phyloP scores from a whole-genome alignment of 352 stramenopile species.

The Globisporangium camurandrum region DNA sequence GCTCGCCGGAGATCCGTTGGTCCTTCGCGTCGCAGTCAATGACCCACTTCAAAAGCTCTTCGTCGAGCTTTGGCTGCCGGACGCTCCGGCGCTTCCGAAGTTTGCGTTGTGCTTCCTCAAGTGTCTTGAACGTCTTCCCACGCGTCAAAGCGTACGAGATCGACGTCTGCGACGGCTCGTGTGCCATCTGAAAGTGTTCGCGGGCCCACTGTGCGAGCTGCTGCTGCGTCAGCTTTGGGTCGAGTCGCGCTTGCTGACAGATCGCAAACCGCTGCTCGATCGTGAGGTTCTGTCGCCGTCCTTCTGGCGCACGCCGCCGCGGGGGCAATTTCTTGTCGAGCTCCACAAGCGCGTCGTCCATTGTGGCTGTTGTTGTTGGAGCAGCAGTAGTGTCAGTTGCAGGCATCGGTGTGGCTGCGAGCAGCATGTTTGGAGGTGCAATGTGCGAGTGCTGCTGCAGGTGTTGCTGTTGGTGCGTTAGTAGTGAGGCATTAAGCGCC shows the following conservation, averaged over 20 bases:
- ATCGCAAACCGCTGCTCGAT: conserved; percentile 79
- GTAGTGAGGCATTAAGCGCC: background rate
- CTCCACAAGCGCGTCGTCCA: background rate
- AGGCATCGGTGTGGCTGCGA: no score
- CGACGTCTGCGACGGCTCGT: conserved; percentile 71
- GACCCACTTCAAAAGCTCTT: conserved; percentile 15
- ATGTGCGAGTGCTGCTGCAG: background rate
- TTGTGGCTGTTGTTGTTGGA: background rate
- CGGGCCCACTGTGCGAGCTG: conserved; percentile 73
- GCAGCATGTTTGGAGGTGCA: no score
- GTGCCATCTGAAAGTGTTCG: conserved; percentile 56
- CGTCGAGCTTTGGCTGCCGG: conserved; percentile 15
- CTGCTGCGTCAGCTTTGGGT: conserved; percentile 66
- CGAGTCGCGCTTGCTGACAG: conserved; percentile 60
- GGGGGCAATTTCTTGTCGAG: conserved; percentile 1
- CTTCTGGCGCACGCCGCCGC: background rate
- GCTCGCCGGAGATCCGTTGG: conserved; percentile 16
- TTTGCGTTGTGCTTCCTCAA: conserved; percentile 68
- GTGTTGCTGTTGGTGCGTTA: background rate
- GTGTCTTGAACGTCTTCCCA: conserved; percentile 52
- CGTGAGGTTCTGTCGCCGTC: conserved; percentile 47
- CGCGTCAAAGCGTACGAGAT: conserved; percentile 83
- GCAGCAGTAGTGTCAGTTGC: no score
- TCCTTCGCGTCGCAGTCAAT: conserved; percentile 13
- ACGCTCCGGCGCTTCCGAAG: conserved; percentile 21